phyloP scores from a whole-genome alignment of 2,329 filamentous ascomycete species.

The Ophiostoma perfectum region DNA sequence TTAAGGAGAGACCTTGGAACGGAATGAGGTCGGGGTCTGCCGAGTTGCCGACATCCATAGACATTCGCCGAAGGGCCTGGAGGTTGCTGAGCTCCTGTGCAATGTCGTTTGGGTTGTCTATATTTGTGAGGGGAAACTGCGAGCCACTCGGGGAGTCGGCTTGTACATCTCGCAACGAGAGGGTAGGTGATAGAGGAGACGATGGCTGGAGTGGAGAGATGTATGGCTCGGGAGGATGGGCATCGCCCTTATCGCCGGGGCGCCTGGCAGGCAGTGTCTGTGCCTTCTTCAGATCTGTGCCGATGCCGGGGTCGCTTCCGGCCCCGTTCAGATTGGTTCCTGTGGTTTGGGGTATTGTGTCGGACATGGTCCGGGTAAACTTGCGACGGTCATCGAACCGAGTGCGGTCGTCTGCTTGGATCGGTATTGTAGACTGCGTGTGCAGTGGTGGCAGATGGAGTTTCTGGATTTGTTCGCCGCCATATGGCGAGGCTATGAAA shows the following conservation, averaged over 20 bases:
- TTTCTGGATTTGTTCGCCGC: slow-evolving; percentile 46
- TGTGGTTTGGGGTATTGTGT: slow-evolving; percentile 33
- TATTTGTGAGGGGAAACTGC: slow-evolving; percentile 80
- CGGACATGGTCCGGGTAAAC: slow-evolving; percentile 39
- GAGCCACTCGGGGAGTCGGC: slow-evolving; percentile 51
- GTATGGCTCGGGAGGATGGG: slow-evolving; percentile 29
- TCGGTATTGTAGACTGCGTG: slow-evolving; percentile 25
- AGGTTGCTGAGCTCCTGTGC: slow-evolving; percentile 89
- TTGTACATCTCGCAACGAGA: slow-evolving; percentile 50
- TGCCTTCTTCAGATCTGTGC: slow-evolving; percentile 38
- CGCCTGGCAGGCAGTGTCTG: slow-evolving; percentile 40
- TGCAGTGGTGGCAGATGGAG: slow-evolving; percentile 13
- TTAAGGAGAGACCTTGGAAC: slow-evolving; percentile 57
- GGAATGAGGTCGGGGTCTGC: slow-evolving; percentile 71
- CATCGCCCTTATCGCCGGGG: slow-evolving; percentile 37
- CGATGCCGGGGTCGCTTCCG: slow-evolving; percentile 28
- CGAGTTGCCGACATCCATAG: slow-evolving; percentile 80
- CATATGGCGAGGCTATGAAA: slow-evolving; percentile 59
- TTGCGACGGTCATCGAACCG: slow-evolving; percentile 7
- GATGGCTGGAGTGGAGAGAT: slow-evolving; percentile 35
- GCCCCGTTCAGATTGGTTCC: background rate
- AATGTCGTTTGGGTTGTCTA: slow-evolving; percentile 82
- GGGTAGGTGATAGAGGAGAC: slow-evolving; percentile 48
- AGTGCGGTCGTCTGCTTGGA: background rate
- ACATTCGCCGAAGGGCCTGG: slow-evolving; percentile 84